Conservation (phyloP, 306 rosid species). For the Lathyrus sativus region DNA sequence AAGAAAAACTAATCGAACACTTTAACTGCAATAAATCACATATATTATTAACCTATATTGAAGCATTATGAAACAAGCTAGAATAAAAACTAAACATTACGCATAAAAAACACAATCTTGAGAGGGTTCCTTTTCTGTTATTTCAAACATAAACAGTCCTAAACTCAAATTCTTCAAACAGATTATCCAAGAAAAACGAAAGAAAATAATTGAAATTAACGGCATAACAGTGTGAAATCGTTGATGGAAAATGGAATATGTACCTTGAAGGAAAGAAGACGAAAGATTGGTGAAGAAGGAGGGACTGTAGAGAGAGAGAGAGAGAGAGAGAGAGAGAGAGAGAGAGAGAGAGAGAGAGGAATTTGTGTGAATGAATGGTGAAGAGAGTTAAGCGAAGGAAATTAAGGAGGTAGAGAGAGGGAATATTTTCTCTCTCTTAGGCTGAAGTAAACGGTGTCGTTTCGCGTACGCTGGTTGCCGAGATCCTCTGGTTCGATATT, state of each 20-base stretch:
- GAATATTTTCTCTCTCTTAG: background rate
- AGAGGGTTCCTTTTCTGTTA: background rate
- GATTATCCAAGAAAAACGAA: background rate
- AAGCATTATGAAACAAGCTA: background rate
- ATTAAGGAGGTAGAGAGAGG: background rate
- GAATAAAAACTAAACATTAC: background rate
- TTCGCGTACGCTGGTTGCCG: background rate
- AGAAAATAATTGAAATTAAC: background rate
- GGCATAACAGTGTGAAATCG: constrained; percentile 1
- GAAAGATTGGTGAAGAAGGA: background rate
- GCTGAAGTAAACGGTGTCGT: constrained; percentile 32
- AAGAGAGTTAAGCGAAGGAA: constrained; percentile 14
- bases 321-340: constrained; percentile 17
- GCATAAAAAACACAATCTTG: background rate
- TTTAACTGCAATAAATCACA: constrained; percentile 30
- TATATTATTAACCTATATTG: constrained; percentile 1
- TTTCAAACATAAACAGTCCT: constrained; percentile 24
- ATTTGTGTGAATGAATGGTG: constrained; percentile 17
- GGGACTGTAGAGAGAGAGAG: constrained; percentile 1
- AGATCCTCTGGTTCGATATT: background rate
- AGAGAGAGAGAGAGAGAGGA: constrained; percentile 27
- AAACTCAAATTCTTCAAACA: constrained; percentile 6
- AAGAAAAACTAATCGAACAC: constrained; percentile 17
- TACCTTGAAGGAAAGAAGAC: constrained; percentile 30
- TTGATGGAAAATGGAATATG: background rate